Evolutionary conservation across 768 basidiomycete species (phyloP), one percentile per base, ranked within the genome.

Genomic region (Leccinum aurantiacum): DNA sequence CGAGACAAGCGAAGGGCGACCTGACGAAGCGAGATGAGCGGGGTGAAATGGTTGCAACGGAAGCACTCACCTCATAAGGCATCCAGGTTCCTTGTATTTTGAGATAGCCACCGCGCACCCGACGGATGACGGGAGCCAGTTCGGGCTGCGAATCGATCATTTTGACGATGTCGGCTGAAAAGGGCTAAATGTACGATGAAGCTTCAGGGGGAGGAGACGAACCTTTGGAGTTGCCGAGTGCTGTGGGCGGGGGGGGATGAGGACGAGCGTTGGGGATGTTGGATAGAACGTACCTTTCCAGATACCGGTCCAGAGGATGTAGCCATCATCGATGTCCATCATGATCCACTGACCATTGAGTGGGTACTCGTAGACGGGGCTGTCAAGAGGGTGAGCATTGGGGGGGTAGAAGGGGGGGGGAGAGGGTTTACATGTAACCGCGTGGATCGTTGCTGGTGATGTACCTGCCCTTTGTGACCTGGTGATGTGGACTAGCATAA

Each of bases 21-120:
- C 88, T 94, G 66, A 57, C 15, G 56, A 64, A 61, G 62, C 59
- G 60, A 69, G 54, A 69, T 69, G 67, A 71, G 41, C 41, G 41
- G 69, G 57, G 58, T 15, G 25, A 44, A 11, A 35, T 8, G 53
- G 37, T 22, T 46, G n/a, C 44, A 46, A 6, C 19, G 54, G 54
- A 33, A 33, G 44, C 46, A 71, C 82, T 62, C 65, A 89, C 89
- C 80, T 91, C 92, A 74, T 90, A 94, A 35, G 92, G 92, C 87
- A 94, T 90, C 93, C 93, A 95, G 22, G 93, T 93, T 33, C 93
- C 93, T 69, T 95, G 93, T 48, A 95, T 93, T 77, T 94, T 93
- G 60, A 95, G 83, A 76, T 91, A 92, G 54, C 91, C 90, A 58
- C 91, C 92, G 50, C 91, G 85, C 33, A 95, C 91, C 60, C 91